Conservation (phyloP, 352 stramenopile species). For the Pythium periplocum region DNA sequence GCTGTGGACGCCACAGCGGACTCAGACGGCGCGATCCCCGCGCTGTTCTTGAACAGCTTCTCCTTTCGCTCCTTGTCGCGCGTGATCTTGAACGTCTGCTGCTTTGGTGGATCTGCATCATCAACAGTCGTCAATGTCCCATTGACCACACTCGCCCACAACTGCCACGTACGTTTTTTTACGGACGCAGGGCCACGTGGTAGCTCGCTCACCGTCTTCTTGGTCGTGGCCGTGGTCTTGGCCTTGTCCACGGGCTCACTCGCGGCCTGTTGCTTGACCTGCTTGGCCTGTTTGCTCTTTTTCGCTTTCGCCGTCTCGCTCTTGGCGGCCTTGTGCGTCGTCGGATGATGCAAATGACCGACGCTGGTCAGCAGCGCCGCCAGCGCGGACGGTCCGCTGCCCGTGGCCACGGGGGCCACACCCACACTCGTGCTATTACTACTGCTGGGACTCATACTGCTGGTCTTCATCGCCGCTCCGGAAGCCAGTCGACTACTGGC, state of each 20-base stretch:
- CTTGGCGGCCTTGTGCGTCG: background rate
- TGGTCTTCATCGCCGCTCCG: constrained; percentile 10
- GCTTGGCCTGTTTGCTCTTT: constrained; percentile 3
- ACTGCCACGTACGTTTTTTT: constrained; percentile 15
- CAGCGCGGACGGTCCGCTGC: too few relatives aligned
- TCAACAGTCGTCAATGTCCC: too few relatives aligned
- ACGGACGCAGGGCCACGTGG: background rate
- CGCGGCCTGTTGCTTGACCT: constrained; percentile 6
- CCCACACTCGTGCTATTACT: constrained; percentile 3
- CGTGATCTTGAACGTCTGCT: constrained; percentile 21
- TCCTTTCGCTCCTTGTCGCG: constrained; percentile 33
- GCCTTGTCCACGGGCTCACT: constrained; percentile 4
- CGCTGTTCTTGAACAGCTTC: constrained; percentile 17
- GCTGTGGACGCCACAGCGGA: background rate
- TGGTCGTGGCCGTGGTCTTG: background rate
- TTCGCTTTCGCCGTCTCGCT: constrained; percentile 2
- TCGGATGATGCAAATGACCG: too few relatives aligned
- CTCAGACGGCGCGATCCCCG: constrained; percentile 1
- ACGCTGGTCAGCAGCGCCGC: too few relatives aligned
- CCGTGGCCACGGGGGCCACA: too few relatives aligned
- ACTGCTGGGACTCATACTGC: background rate
- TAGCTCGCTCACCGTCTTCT: constrained; percentile 1
- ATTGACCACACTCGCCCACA: too few relatives aligned
- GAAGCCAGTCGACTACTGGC: constrained; percentile 28
- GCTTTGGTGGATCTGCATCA: constrained; percentile 13